Evolutionary conservation across 2,329 filamentous ascomycete genomes (phyloP).

Genomic region (Alternaria gaisen): DNA sequence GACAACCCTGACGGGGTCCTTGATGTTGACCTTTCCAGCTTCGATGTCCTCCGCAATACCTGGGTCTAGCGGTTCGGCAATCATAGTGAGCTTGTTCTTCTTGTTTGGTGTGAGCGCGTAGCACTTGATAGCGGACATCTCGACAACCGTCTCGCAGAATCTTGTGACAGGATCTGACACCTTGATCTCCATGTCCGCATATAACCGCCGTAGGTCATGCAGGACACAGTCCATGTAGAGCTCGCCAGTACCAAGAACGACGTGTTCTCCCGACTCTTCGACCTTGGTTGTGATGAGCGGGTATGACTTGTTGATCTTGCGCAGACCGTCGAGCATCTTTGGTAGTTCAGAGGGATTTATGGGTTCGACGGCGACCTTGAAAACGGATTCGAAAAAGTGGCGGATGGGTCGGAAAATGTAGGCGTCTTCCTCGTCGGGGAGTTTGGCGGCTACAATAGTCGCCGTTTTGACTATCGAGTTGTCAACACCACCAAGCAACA

Average conservation of each 20-base stretch:
- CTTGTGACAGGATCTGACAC: slow-evolving; percentile 96
- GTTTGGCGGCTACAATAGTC: slow-evolving; percentile 80
- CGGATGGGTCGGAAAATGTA: slow-evolving; percentile 94
- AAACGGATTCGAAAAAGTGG: slow-evolving; percentile 96
- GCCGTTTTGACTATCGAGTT: slow-evolving; percentile 99
- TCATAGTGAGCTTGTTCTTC: slow-evolving; percentile 99
- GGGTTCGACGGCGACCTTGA: slow-evolving; percentile 97
- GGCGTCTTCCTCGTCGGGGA: slow-evolving; percentile 88
- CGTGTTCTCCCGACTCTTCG: slow-evolving; percentile 96
- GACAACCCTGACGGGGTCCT: slow-evolving; percentile 89
- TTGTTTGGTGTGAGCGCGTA: slow-evolving; percentile 98
- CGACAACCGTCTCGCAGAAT: slow-evolving; percentile 97
- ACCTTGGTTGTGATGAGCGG: slow-evolving; percentile 96
- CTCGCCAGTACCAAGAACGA: slow-evolving; percentile 93
- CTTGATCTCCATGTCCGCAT: slow-evolving; percentile 99
- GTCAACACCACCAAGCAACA: slow-evolving; percentile 90
- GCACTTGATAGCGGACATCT: slow-evolving; percentile 97
- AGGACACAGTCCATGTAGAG: slow-evolving; percentile 99
- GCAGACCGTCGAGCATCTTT: slow-evolving; percentile 96
- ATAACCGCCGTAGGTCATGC: slow-evolving; percentile 90
- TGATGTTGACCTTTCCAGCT: slow-evolving; percentile 86
- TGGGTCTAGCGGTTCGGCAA: slow-evolving; percentile 93
- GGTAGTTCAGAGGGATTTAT: slow-evolving; percentile 97
- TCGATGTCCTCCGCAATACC: slow-evolving; percentile 97
- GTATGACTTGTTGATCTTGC: slow-evolving; percentile 98